Percentiles rank a stretch among this genome's conserved stretches.
Evolutionary conservation across 352 stramenopile genomes (phyloP).

Genomic region (Pythium coloratum): DNA sequence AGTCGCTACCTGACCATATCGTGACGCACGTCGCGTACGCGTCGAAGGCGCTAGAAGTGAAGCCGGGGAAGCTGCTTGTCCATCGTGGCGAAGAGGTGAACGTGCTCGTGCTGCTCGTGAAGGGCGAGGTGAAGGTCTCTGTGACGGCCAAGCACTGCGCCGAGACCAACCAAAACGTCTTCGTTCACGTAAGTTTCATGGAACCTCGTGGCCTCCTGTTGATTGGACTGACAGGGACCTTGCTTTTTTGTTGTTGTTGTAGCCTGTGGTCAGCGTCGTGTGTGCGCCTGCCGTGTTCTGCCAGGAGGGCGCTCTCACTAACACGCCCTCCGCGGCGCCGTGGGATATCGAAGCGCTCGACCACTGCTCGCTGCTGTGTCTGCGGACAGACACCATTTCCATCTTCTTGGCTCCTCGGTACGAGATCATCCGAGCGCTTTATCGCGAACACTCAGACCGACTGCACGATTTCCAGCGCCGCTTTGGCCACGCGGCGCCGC

Average conservation of each 20-base stretch:
- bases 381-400: constrained; percentile 57
- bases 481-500: constrained; percentile 27
- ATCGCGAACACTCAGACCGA: constrained; percentile 43
- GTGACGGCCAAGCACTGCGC: constrained; percentile 20
- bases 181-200: not conserved
- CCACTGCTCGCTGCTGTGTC: constrained; percentile 55
- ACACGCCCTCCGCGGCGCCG: constrained; percentile 34
- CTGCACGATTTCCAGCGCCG: constrained; percentile 47
- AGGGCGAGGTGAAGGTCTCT: constrained; percentile 68
- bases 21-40: constrained; percentile 70
- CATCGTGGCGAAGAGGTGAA: constrained; percentile 54
- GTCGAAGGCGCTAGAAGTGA: constrained; percentile 44
- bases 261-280: constrained; percentile 60
- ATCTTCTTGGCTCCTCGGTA: constrained; percentile 53
- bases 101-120: constrained; percentile 60
- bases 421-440: constrained; percentile 50
- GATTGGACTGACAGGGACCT: not conserved
- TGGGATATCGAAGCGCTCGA: constrained; percentile 68
- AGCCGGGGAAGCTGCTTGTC: constrained; percentile 45
- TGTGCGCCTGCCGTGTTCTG: constrained; percentile 68
- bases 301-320: constrained; percentile 57
- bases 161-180: not conserved
- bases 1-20: constrained; percentile 41
- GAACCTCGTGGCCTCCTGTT: not conserved
- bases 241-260: not conserved